Base-by-base conservation (phyloP, 108 stramenopile species). In the Fistulifera pelliculosa region DNA sequence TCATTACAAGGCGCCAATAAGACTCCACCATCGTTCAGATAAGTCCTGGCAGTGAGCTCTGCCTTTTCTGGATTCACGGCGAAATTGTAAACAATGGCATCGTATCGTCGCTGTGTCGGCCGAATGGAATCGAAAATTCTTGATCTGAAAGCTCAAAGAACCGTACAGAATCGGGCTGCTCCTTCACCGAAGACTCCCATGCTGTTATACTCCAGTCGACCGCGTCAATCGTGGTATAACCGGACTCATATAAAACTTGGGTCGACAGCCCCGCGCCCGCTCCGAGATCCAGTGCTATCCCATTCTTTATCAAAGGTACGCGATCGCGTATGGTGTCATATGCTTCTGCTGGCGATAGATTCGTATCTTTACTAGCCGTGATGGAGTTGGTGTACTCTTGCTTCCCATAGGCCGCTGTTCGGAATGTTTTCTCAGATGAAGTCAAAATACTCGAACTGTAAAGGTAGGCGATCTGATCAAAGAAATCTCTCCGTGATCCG, bases 241-340 rank as follows among this genome's bases (percentile, higher is more conserved):
- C 90, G 50, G 86, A 38, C 43, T 78, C 54, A 43, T 79, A 86
- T 21, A 92, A 56, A 0, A 85, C 74, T 52, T 85, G 69, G 0
- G 90, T 92, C 18, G 81, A 83, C 2, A 87, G 80, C 0, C 90
- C 90, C 0, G 90, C 90, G 18, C 90, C 90, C 14, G 86, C 83
- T 22, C 90, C 90, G 1, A 87, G 76, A 65, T 92, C 90, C 17
- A 87, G 55, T 4, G 78, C 82, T 21, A 44, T 52, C 17, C 43
- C 52, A 43, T 13, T 58, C 52, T 49, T 19, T 22, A 16, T 51
- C 0, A 8, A 26, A 17, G 35, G 25, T 6, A 52, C 49, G 49
- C 18, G 19, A 8, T 49, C 49, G 38, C 52, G 28, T 19, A 87
- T 69, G 7, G 75, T 73, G 51, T 87, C 84, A 55, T 92, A 92